Conservation (phyloP, 306 rosid species). For the Prunus padus region DNA sequence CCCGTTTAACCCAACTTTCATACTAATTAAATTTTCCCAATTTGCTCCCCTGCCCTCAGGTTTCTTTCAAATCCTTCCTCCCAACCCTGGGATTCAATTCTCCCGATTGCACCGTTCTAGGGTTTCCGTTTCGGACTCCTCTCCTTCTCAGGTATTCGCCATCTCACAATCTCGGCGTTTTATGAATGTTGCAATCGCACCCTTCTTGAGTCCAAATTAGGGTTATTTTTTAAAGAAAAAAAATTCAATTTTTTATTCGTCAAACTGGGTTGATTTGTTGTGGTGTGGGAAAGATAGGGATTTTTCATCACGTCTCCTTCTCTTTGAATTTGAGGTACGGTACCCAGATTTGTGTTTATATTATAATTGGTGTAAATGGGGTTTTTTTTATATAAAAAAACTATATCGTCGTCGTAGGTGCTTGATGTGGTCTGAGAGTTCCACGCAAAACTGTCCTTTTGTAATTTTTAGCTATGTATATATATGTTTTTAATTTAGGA, state of each 20-base stretch:
- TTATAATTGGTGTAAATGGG: neutral
- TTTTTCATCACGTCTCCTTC: slow-evolving; percentile 6
- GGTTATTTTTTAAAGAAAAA: neutral
- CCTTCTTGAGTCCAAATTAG: neutral
- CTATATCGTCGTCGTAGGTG: slow-evolving; percentile 26
- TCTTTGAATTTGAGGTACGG: slow-evolving; percentile 19
- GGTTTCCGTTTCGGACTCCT: slow-evolving; percentile 1
- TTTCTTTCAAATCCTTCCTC: neutral
- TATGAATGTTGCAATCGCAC: neutral
- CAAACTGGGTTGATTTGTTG: neutral
- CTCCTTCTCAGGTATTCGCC: neutral
- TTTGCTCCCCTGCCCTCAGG: neutral
- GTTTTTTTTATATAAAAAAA: neutral
- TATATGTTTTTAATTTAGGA: neutral
- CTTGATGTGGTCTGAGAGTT: slow-evolving; percentile 40
- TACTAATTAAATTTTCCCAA: neutral
- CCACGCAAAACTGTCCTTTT: slow-evolving; percentile 21
- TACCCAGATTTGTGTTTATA: neutral
- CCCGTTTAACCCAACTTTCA: neutral
- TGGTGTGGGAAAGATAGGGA: neutral
- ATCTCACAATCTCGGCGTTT: neutral
- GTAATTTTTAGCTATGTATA: slow-evolving; percentile 4
- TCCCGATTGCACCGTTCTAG: neutral
- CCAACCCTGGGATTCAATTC: neutral
- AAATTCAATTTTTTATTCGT: neutral